Base-by-base conservation (phyloP, 257 asterid species). In the Solanum virginianum region DNA sequence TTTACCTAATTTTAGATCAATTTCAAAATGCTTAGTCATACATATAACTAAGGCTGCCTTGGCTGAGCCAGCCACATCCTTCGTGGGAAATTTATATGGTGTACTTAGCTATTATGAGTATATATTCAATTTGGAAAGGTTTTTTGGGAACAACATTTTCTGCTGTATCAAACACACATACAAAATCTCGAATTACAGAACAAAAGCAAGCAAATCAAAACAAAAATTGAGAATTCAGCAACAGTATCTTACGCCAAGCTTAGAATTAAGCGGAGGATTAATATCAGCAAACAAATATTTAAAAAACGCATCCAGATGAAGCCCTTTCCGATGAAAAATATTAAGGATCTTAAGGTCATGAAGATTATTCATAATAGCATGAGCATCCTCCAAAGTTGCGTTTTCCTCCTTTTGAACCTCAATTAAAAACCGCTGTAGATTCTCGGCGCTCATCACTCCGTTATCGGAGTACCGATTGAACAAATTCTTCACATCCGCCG, bases 371-470 rank as follows among this genome's bases (percentile, higher is more conserved):
- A 94, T 26, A 39, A 92, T 80, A 11, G 86, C 88, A 53, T 90
- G 93, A 5, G 95, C 97, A 55, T 90, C 92, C 82, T 88, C 95
- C 82, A 85, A 62, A 0, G 92, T 93, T 39, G 95, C 91, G 54
- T 75, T 87, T 79, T 65, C 79, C 88, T 94, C 92, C 14, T 89
- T 90, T 85, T 94, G 97, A n/a, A 91, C 88, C 87, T 92, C 97
- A 74, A 90, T 89, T 89, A 94, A 85, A 84, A 94, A 93, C 54
- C 92, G 84, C 11, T 65, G 92, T 26, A 94, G 92, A 29, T 89
- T 82, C 43, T 90, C 93, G 36, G 6, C 88, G 84, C 43, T 85
- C 94, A 94, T 93, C 51, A 87, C 29, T 36, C 94, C 97, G 60
- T 87, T 90, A 77, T 88, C 89, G 7, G 98, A 90, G 70, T 93